Evolutionary conservation across 2,329 filamentous ascomycete genomes (phyloP).

Genomic region (Penicillium sp.): DNA sequence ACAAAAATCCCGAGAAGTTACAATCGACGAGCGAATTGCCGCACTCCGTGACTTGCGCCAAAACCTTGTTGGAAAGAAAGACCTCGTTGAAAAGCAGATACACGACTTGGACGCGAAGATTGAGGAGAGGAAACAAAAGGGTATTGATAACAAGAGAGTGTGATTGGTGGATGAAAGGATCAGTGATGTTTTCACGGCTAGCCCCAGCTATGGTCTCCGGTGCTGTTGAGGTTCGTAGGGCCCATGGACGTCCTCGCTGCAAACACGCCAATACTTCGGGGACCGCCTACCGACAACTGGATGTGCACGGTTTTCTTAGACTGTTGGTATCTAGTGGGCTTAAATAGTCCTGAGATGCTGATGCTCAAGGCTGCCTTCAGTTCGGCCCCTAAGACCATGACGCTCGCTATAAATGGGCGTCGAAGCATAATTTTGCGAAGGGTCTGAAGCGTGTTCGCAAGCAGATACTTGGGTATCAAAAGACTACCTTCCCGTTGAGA

Average conservation of each 20-base stretch:
- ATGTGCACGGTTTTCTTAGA: background rate
- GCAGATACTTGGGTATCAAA: background rate
- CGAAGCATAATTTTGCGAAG: background rate
- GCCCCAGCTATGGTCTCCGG: background rate
- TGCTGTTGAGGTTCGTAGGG: background rate
- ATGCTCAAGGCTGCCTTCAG: background rate
- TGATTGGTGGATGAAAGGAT: slow-evolving; percentile 13
- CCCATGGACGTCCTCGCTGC: background rate
- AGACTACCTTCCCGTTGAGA: background rate
- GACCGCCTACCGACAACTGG: background rate
- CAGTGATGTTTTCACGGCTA: background rate
- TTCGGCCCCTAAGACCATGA: background rate
- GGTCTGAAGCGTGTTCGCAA: background rate
- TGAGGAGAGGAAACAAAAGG: slow-evolving; percentile 45
- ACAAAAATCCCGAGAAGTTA: slow-evolving; percentile 55
- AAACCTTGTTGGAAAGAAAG: slow-evolving; percentile 57
- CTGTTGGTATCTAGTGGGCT: background rate
- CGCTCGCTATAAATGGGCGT: background rate
- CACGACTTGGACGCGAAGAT: slow-evolving; percentile 52
- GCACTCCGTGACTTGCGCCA: slow-evolving; percentile 56
- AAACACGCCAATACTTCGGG: background rate
- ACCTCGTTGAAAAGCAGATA: slow-evolving; percentile 62
- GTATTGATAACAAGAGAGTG: slow-evolving; percentile 34
- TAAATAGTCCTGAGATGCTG: background rate
- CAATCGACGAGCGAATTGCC: slow-evolving; percentile 60